Percentiles rank a stretch among this genome's conserved stretches.
Evolutionary conservation across 2,329 filamentous ascomycete species (phyloP).

Genomic region (Colletotrichum filicis): DNA sequence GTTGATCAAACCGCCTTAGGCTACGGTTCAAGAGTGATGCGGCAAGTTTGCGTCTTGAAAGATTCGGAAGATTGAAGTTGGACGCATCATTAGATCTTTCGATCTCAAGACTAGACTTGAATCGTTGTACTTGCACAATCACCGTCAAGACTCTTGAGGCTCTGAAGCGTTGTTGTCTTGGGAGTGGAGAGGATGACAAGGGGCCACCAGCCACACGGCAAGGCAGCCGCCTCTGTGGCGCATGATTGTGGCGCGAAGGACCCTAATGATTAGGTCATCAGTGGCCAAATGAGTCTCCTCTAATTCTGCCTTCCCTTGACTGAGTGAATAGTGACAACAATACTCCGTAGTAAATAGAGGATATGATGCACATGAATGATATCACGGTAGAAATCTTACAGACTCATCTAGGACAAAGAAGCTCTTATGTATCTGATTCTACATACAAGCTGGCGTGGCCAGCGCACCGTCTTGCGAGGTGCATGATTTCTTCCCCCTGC

Average conservation of each 20-base stretch:
- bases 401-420: slow-evolving; percentile 1
- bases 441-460: slow-evolving; percentile 26
- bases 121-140: not conserved
- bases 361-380: too few species aligned
- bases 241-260: too few species aligned
- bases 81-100: too few species aligned
- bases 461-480: slow-evolving; percentile 15
- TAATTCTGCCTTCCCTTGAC: too few species aligned
- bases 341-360: too few species aligned
- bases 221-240: slow-evolving; percentile 8
- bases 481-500: slow-evolving; percentile 4
- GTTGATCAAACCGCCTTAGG: not conserved
- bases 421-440: slow-evolving; percentile 20
- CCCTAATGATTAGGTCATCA: not conserved
- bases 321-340: too few species aligned
- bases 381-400: not conserved
- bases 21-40: too few species aligned
- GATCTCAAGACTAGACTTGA: too few species aligned
- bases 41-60: not conserved
- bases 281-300: not conserved
- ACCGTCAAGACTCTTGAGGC: not conserved
- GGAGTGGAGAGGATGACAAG: not conserved
- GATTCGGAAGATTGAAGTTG: too few species aligned
- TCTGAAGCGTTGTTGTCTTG: not conserved
- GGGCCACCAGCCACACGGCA: slow-evolving; percentile 1